Evolutionary conservation across 139 green algal genomes (phyloP).

Genomic region (Picochlorum costavermella): DNA sequence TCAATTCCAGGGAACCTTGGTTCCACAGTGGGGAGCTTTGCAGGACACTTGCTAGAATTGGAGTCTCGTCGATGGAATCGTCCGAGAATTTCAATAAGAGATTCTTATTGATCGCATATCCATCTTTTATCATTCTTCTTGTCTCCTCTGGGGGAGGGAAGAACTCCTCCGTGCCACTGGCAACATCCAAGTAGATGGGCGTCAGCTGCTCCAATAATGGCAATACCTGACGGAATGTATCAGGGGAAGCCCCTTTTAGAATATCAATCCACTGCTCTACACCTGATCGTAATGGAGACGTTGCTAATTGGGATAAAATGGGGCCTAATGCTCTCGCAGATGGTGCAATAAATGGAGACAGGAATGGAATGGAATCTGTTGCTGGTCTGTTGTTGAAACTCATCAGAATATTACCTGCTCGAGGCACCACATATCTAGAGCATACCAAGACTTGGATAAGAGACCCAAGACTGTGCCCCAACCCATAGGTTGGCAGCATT

Average conservation of each 20-base stretch:
- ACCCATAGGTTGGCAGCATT: conserved; percentile 64
- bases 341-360: conserved; percentile 71
- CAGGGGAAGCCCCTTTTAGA: conserved; percentile 19
- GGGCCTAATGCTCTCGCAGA: conserved; percentile 57
- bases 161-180: conserved; percentile 66
- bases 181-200: conserved; percentile 76
- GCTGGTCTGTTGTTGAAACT: conserved; percentile 82
- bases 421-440: conserved; percentile 56
- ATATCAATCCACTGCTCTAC: conserved; percentile 37
- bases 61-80: conserved; percentile 84
- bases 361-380: conserved; percentile 63
- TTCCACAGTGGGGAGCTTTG: conserved; percentile 14
- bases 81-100: conserved; percentile 80
- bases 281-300: conserved; percentile 48
- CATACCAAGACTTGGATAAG: conserved; percentile 80
- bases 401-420: conserved; percentile 77
- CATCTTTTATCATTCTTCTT: conserved; percentile 43
- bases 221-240: conserved; percentile 49
- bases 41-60: conserved; percentile 56
- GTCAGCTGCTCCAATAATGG: conserved; percentile 83
- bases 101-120: conserved; percentile 59
- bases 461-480: conserved; percentile 82
- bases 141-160: conserved; percentile 67
- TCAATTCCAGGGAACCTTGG: conserved; percentile 53
- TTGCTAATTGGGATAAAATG: conserved; percentile 61